These are phyloP conservation scores for Boletus hoseneyae DNA, from an alignment of 1,284 basidiomycete species.

Conservation along the genomic window DNA sequence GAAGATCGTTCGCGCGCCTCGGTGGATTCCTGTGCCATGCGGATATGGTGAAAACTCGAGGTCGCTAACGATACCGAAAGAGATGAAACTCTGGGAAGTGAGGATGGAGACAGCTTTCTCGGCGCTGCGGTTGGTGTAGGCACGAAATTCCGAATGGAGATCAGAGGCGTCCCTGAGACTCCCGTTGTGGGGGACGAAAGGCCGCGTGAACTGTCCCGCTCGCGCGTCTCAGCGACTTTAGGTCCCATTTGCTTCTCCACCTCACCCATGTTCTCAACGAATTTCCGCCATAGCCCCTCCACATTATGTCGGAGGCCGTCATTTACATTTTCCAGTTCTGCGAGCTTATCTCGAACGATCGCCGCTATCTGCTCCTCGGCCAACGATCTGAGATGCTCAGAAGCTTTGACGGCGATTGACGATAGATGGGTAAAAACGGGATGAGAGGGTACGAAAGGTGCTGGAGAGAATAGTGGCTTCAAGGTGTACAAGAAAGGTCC, in stretches of 20 bases:
- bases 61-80: conserved; percentile 68
- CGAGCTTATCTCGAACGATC: conserved; percentile 53
- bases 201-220: conserved; percentile 24
- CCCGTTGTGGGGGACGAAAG: conserved; percentile 17
- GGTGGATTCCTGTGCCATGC: conserved; percentile 12
- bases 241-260: conserved; percentile 41
- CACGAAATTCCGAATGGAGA: conserved; percentile 50
- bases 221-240: conserved; percentile 16
- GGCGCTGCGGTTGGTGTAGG: conserved; percentile 43
- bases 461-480: conserved; percentile 63
- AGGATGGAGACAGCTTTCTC: conserved; percentile 35
- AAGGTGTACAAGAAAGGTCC: conserved; percentile 45
- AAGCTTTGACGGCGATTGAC: conserved; percentile 52
- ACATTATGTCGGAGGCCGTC: conserved; percentile 54
- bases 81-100: conserved; percentile 49
- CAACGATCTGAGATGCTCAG: conserved; percentile 49
- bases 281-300: conserved; percentile 60
- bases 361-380: conserved; percentile 59
- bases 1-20: conserved; percentile 12
- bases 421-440: conserved; percentile 66
- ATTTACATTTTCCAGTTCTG: conserved; percentile 57
- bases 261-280: conserved; percentile 48
- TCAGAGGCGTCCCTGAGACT: conserved; percentile 22
- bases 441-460: conserved; percentile 74
- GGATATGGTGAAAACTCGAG: conserved; percentile 55